Conservation (phyloP, 2,329 filamentous ascomycete species). For the Claviceps humidiphila region DNA sequence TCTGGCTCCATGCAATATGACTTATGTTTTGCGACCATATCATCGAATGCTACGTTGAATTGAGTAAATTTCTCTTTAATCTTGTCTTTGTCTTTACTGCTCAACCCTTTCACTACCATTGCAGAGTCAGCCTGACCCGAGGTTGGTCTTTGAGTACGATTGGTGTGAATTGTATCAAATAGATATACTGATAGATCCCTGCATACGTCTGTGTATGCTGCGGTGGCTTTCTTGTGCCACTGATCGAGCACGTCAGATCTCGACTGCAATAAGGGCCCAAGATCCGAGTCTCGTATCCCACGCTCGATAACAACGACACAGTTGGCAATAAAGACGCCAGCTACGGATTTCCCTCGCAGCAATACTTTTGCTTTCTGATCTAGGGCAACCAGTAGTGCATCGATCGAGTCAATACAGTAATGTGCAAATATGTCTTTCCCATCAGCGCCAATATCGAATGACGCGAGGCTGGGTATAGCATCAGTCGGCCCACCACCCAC, state of each 20-base stretch:
- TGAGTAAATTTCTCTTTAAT: slow-evolving; percentile 93
- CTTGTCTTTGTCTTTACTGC: slow-evolving; percentile 83
- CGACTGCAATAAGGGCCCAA: slow-evolving; percentile 56
- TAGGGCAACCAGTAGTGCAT: slow-evolving; percentile 61
- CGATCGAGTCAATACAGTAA: slow-evolving; percentile 82
- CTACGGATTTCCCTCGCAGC: slow-evolving; percentile 63
- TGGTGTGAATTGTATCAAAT: slow-evolving; percentile 87
- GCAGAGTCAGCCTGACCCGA: slow-evolving; percentile 67
- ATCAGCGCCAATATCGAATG: slow-evolving; percentile 81
- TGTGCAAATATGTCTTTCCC: slow-evolving; percentile 78
- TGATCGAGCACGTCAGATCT: slow-evolving; percentile 57
- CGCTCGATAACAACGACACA: slow-evolving; percentile 73
- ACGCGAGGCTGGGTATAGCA: slow-evolving; percentile 55
- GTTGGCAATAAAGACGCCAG: slow-evolving; percentile 87
- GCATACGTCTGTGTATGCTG: slow-evolving; percentile 75
- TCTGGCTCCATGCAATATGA: slow-evolving; percentile 80
- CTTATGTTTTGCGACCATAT: slow-evolving; percentile 73
- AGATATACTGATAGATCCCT: slow-evolving; percentile 75
- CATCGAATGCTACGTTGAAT: slow-evolving; percentile 86
- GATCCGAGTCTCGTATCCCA: slow-evolving; percentile 68
- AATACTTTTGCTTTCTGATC: slow-evolving; percentile 60
- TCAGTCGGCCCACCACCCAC: slow-evolving; percentile 45
- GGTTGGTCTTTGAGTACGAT: slow-evolving; percentile 55
- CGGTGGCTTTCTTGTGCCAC: slow-evolving; percentile 78
- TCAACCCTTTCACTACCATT: slow-evolving; percentile 69